A percentile compares a stretch with the other conserved stretches of the same genome.
Evolutionary conservation across 2,329 filamentous ascomycete genomes (phyloP).

Genomic region (Xylariaceae sp.): DNA sequence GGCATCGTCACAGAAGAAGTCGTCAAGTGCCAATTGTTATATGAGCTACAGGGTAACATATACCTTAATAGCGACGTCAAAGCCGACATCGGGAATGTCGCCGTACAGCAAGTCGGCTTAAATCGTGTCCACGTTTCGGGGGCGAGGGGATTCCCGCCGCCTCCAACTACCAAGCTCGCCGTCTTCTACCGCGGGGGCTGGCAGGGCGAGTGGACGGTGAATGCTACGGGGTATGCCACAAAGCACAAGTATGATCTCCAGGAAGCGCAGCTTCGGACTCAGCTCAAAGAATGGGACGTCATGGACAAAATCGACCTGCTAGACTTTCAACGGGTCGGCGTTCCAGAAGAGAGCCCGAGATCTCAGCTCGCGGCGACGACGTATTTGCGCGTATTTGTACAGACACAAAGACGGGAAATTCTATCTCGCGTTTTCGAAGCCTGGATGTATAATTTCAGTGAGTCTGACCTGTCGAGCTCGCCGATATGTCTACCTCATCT

Average conservation of each 20-base stretch:
- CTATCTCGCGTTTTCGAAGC: constrained; percentile 30
- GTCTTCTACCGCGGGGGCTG: constrained; percentile 47
- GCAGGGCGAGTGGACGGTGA: constrained; percentile 41
- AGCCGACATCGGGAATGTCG: constrained; percentile 36
- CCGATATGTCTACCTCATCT: neutral
- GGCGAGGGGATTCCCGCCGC: constrained; percentile 40
- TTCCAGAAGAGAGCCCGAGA: constrained; percentile 35
- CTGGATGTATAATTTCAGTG: constrained; percentile 32
- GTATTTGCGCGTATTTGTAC: constrained; percentile 42
- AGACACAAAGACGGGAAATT: constrained; percentile 30
- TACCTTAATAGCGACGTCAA: constrained; percentile 48
- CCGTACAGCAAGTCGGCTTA: constrained; percentile 32
- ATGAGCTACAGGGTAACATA: constrained; percentile 44
- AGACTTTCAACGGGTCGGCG: constrained; percentile 48
- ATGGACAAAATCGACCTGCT: constrained; percentile 43
- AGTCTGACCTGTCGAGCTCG: neutral
- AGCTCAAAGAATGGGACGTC: constrained; percentile 35
- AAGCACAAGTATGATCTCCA: constrained; percentile 46
- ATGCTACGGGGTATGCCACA: constrained; percentile 46
- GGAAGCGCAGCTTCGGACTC: constrained; percentile 43
- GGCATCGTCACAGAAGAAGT: constrained; percentile 35
- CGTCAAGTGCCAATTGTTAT: constrained; percentile 45
- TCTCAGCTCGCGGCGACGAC: constrained; percentile 41
- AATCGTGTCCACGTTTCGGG: constrained; percentile 39
- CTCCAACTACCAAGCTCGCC: constrained; percentile 49